Evolutionary conservation across 2,329 filamentous ascomycete species (phyloP).

Genomic region (Thermoascus crustaceus): DNA sequence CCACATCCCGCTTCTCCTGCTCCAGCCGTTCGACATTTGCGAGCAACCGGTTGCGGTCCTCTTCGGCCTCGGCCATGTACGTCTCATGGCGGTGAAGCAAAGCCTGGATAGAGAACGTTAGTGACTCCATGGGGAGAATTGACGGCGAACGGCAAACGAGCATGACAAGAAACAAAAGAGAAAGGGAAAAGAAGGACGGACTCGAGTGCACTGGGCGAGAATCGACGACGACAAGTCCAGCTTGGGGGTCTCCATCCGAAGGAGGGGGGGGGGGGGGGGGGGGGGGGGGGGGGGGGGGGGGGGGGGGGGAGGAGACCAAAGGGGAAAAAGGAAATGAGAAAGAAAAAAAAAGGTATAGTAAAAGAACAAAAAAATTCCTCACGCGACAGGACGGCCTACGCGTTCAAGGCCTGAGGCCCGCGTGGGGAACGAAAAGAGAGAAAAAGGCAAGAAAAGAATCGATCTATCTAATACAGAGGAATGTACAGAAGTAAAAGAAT

Average conservation of each 20-base stretch:
- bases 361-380: too few relatives aligned
- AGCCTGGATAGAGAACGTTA: conserved; percentile 73
- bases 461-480: conserved; percentile 6
- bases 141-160: too few relatives aligned
- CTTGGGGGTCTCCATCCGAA: background rate
- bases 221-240: conserved; percentile 17
- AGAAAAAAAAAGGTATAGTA: too few relatives aligned
- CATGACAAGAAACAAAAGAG: conserved; percentile 1
- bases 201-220: conserved; percentile 21
- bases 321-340: too few relatives aligned
- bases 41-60: conserved; percentile 66
- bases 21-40: conserved; percentile 69
- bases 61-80: conserved; percentile 87
- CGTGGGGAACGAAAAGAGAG: conserved; percentile 8
- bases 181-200: conserved; percentile 20
- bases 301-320: background rate
- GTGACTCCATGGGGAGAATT: conserved; percentile 45
- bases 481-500: conserved; percentile 16
- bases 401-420: too few relatives aligned
- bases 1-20: conserved; percentile 61
- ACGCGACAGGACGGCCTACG: too few relatives aligned
- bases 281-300: background rate
- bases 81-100: conserved; percentile 86
- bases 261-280: conserved; percentile 2
- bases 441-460: conserved; percentile 6